Conservation (phyloP, 805 yeast genomes). For the Cyberlindnera meyerae region DNA sequence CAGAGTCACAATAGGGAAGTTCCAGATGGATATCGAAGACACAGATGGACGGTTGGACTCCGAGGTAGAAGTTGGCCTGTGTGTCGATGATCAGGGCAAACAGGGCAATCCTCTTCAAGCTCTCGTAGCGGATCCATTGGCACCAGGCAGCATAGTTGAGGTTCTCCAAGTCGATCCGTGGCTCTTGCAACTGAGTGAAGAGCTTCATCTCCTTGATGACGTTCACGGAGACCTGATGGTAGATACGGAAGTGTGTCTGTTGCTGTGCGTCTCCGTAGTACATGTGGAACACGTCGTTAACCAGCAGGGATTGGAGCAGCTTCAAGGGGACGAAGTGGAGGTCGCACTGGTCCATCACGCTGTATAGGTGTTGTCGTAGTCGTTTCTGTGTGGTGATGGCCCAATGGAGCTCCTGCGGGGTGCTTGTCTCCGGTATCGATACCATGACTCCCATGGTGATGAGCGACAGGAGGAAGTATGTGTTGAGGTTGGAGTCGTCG, state of each 20-base stretch:
- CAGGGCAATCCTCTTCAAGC: constrained; percentile 37
- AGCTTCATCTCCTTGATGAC: constrained; percentile 18
- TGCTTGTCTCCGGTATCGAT: neutral
- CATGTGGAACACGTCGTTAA: constrained; percentile 24
- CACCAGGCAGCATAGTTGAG: constrained; percentile 31
- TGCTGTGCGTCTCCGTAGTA: constrained; percentile 24
- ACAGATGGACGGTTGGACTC: constrained; percentile 31
- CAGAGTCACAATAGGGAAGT: constrained; percentile 40
- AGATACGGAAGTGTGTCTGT: constrained; percentile 16
- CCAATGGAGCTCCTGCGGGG: constrained; percentile 7
- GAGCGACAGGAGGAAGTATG: constrained; percentile 14
- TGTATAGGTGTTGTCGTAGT: constrained; percentile 14
- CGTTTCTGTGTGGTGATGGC: constrained; percentile 21
- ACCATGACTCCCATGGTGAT: constrained; percentile 19
- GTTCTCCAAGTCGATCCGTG: constrained; percentile 5
- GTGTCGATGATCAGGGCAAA: constrained; percentile 39
- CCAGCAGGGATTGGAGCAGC: constrained; percentile 24
- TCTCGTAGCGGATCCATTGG: constrained; percentile 43
- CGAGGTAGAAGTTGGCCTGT: constrained; percentile 33
- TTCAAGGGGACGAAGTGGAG: constrained; percentile 16
- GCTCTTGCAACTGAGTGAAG: constrained; percentile 12
- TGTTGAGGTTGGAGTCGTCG: constrained; percentile 2
- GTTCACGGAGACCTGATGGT: constrained; percentile 23
- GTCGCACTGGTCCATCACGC: constrained; percentile 13
- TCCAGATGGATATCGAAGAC: constrained; percentile 41